A percentile compares a stretch with the other conserved stretches of the same genome.
phyloP scores from a whole-genome alignment of 306 rosid species.

The Purshia tridentata region DNA sequence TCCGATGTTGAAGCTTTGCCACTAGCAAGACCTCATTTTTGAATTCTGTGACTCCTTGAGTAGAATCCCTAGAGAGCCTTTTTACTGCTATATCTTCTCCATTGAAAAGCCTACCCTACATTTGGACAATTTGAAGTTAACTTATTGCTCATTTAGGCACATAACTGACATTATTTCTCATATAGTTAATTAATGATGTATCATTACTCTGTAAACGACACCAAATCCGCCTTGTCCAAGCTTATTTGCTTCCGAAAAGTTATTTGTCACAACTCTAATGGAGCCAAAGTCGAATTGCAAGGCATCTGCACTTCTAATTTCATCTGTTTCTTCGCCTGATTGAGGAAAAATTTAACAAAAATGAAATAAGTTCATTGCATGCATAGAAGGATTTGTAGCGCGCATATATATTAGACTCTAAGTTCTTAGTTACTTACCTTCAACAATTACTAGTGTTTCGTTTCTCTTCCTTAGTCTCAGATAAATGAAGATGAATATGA shows the following conservation, averaged over 20 bases:
- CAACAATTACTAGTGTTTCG: not conserved
- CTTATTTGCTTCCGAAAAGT: constrained; percentile 17
- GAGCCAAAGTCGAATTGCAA: constrained; percentile 7
- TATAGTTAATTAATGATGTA: not conserved
- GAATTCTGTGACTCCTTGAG: constrained; percentile 15
- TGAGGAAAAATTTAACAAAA: not conserved
- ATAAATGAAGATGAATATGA: not conserved
- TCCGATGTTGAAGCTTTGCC: constrained; percentile 19
- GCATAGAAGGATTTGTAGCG: not conserved
- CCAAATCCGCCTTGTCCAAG: constrained; percentile 25
- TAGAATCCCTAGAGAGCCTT: constrained; percentile 6
- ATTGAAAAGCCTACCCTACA: constrained; percentile 5
- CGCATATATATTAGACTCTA: not conserved
- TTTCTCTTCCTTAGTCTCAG: constrained; percentile 6
- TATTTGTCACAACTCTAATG: constrained; percentile 11
- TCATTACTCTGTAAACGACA: constrained; percentile 8
- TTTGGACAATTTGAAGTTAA: not conserved
- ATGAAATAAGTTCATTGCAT: too few species aligned
- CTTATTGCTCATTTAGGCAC: not conserved
- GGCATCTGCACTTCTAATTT: constrained; percentile 2
- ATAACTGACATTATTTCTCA: not conserved
- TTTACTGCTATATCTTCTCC: constrained; percentile 17
- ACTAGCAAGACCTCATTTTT: constrained; percentile 19
- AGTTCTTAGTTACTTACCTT: not conserved
- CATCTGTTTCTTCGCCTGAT: not conserved